Evolutionary conservation across 2,329 filamentous ascomycete genomes (phyloP), one percentile per base, ranked within the genome.

Genomic region (Paraphaeosphaeria minitans): DNA sequence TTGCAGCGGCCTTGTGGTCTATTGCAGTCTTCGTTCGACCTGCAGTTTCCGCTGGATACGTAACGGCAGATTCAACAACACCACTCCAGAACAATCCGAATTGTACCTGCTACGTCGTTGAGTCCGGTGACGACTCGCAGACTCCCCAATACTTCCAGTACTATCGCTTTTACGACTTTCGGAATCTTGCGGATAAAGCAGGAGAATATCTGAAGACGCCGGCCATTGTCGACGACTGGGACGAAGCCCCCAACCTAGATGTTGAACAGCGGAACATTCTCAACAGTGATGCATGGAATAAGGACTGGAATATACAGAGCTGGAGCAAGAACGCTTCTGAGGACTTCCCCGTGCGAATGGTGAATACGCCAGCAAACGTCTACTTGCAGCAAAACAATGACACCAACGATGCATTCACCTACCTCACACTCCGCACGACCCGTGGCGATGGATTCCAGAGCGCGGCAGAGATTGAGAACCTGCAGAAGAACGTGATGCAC

Each of bases 131-230:
- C 5, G 64, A 78, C 3, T 67, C 69, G 9, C 56, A 67, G 12
- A 66, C 66, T 0, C 77, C 78, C 19, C 72, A 76, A 7, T 82
- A 81, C 69, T 84, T 84, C 64, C 77, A 80, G 48, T 77, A 83
- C 68, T 80, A 84, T 73, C 78, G 77, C 52, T 80, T 84, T 67
- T 83, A 78, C 73, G 82, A 84, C 68, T 84, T 84, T 62, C 80
- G 82, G 27, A 71, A 76, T 41, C 71, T 82, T 8, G 67, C 73
- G 19, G 65, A 76, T 51, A 31, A n/a, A 54, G 64, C 59, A 16
- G 67, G 64, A 49, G 71, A 74, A 46, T 69, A 70, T 48, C 62
- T 57, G 52, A 58, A 54, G 10, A 62, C 65, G 3, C 69, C 73
- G 10, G 69, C 70, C 35, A 51, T 67, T 27, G 58, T 74, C 43